A percentile compares a stretch with the other conserved stretches of the same genome.
These are phyloP conservation scores for Metschnikowia santaceciliae DNA, from an alignment of 805 yeast species.

Conservation along the genomic window DNA sequence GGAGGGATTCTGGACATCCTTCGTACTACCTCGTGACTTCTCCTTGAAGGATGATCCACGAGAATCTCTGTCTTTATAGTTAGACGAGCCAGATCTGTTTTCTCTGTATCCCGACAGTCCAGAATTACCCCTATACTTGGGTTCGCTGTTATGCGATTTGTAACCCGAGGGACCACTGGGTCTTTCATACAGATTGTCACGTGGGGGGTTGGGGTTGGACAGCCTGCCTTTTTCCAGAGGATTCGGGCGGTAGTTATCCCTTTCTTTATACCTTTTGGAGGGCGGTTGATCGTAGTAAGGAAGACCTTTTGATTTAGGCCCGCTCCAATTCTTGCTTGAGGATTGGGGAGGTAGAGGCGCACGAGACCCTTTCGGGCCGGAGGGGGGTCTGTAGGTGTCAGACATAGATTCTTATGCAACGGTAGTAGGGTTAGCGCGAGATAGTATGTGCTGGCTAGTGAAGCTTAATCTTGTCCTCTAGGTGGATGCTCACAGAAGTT, in stretches of 20 bases:
- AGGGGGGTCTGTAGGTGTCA: conserved; percentile 19
- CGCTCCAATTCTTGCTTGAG: conserved; percentile 10
- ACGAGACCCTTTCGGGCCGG: conserved; percentile 18
- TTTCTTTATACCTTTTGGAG: conserved; percentile 13
- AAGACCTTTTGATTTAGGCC: conserved; percentile 7
- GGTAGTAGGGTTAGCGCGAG: not conserved
- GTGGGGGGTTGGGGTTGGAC: not conserved
- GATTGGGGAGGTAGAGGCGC: conserved; percentile 11
- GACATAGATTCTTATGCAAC: conserved; percentile 10
- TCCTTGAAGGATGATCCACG: not conserved
- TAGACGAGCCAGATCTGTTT: not conserved
- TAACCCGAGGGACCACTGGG: conserved; percentile 16
- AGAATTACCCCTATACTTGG: not conserved
- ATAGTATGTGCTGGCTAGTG: not conserved
- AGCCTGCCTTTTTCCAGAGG: conserved; percentile 3
- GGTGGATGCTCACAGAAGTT: conserved; percentile 4
- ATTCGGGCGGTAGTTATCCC: conserved; percentile 17
- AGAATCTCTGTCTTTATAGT: not conserved
- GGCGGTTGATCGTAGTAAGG: conserved; percentile 8
- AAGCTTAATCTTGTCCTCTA: not conserved
- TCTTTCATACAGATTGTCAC: conserved; percentile 6
- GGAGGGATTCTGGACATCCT: conserved; percentile 2
- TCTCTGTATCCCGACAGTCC: not conserved
- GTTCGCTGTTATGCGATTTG: not conserved
- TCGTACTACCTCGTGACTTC: not conserved